These are phyloP conservation scores for Hippophae tibetana DNA, from an alignment of 306 rosid species.

Conservation along the genomic window DNA sequence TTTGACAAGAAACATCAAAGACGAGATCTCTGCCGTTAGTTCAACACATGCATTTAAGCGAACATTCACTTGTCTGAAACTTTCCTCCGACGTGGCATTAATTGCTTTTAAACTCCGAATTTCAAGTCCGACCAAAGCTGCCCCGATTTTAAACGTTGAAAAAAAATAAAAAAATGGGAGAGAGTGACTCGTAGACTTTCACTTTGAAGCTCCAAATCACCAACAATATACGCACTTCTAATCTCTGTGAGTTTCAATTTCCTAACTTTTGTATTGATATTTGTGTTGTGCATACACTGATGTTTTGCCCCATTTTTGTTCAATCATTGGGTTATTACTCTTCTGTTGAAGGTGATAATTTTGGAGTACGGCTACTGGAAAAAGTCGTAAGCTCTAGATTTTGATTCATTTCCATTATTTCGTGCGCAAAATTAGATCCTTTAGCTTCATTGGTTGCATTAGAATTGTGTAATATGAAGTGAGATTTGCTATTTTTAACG, in stretches of 20 bases:
- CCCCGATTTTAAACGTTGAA: neutral
- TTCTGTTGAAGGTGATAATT: constrained; percentile 11
- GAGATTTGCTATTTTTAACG: constrained; percentile 8
- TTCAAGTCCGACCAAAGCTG: constrained; percentile 57
- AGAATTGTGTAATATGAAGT: constrained; percentile 17
- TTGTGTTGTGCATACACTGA: neutral
- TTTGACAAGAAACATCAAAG: neutral
- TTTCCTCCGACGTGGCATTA: constrained; percentile 48
- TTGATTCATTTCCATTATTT: constrained; percentile 9
- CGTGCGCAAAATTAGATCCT: neutral
- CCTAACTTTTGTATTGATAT: neutral
- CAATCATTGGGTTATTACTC: neutral
- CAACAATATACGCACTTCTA: neutral
- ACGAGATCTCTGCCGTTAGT: constrained; percentile 27
- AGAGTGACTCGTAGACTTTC: constrained; percentile 32
- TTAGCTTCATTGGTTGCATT: constrained; percentile 7
- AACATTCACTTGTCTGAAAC: constrained; percentile 19
- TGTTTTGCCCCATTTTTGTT: neutral
- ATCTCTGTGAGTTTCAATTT: constrained; percentile 36
- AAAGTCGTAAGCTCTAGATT: constrained; percentile 3
- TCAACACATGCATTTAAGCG: neutral
- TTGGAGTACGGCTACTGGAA: neutral
- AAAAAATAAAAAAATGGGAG: constrained; percentile 4
- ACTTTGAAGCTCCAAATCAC: constrained; percentile 24
- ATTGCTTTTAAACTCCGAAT: constrained; percentile 61